Conservation (phyloP, 495 filamentous ascomycete genomes). For the Wilcoxina mikolae region DNA sequence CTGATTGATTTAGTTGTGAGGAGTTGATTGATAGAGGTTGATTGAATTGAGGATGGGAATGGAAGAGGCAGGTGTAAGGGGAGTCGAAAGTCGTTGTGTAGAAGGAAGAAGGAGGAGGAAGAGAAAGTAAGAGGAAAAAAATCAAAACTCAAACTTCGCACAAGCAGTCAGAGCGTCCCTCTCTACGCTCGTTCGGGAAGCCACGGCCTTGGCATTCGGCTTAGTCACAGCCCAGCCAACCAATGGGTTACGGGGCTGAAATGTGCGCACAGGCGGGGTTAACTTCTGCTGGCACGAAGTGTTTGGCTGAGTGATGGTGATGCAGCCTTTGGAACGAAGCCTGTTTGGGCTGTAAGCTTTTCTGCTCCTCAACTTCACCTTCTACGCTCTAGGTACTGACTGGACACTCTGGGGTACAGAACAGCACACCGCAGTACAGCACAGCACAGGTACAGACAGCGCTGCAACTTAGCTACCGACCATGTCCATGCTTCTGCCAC, state of each 20-base stretch:
- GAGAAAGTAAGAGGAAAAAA: slow-evolving; percentile 20
- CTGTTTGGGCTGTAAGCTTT: too few species aligned
- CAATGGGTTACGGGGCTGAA: too few species aligned
- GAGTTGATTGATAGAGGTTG: background rate
- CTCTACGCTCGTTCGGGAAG: too few species aligned
- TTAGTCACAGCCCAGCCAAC: background rate
- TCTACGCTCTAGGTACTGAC: too few species aligned
- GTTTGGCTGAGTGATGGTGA: too few species aligned
- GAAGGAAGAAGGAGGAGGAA: slow-evolving; percentile 12
- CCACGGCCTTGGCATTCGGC: background rate
- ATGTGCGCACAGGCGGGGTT: too few species aligned
- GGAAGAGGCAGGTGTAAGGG: slow-evolving; percentile 6
- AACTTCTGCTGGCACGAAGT: too few species aligned
- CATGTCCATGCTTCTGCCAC: background rate
- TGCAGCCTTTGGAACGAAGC: too few species aligned
- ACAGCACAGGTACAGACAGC: too few species aligned
- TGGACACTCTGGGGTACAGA: background rate
- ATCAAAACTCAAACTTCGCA: slow-evolving; percentile 12
- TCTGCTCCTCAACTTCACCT: too few species aligned
- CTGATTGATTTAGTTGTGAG: slow-evolving; percentile 25
- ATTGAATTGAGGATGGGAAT: background rate
- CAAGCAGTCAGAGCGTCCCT: too few species aligned
- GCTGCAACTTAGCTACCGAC: background rate
- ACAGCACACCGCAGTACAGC: background rate
- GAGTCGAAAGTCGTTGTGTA: slow-evolving; percentile 11